Evolutionary conservation across 352 stramenopile species (phyloP).

Genomic region (Phytophthora pistaciae): DNA sequence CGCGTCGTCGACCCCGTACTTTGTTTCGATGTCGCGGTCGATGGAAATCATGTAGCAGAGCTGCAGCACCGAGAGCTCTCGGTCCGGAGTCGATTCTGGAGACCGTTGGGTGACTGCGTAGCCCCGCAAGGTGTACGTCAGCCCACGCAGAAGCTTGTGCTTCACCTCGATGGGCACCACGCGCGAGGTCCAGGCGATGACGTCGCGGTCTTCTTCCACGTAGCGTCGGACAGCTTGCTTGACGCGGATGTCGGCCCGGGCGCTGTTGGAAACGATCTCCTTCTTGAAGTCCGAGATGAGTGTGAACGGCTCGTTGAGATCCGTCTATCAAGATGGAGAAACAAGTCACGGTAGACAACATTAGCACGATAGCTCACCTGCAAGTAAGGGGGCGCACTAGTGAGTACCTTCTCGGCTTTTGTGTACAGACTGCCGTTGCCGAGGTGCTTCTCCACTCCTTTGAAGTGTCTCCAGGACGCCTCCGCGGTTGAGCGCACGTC

Average conservation of each 20-base stretch:
- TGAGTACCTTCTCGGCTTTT: constrained; percentile 30
- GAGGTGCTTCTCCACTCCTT: constrained; percentile 32
- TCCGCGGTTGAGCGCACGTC: constrained; percentile 5
- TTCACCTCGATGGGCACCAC: constrained; percentile 54
- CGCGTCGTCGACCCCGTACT: constrained; percentile 1
- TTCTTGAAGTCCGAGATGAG: constrained; percentile 57
- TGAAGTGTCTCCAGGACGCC: constrained; percentile 30
- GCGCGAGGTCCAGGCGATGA: constrained; percentile 44
- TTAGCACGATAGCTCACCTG: background rate
- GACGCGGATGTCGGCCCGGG: constrained; percentile 47
- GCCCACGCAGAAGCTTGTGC: constrained; percentile 35
- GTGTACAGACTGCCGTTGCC: constrained; percentile 27
- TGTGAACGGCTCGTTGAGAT: constrained; percentile 37
- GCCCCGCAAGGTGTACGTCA: constrained; percentile 51
- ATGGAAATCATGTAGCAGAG: constrained; percentile 23
- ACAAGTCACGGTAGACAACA: background rate
- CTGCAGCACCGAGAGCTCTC: constrained; percentile 15
- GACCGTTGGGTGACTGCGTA: constrained; percentile 47
- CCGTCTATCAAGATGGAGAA: constrained; percentile 1
- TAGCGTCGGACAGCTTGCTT: constrained; percentile 58
- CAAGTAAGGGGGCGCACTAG: no score
- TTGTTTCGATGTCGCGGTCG: constrained; percentile 10
- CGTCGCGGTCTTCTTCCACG: constrained; percentile 48
- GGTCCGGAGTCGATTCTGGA: background rate
- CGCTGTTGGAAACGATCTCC: constrained; percentile 46